Base-by-base conservation (phyloP, 225 moss, liverwort and hornwort species). In the Anthoceros angustus region DNA sequence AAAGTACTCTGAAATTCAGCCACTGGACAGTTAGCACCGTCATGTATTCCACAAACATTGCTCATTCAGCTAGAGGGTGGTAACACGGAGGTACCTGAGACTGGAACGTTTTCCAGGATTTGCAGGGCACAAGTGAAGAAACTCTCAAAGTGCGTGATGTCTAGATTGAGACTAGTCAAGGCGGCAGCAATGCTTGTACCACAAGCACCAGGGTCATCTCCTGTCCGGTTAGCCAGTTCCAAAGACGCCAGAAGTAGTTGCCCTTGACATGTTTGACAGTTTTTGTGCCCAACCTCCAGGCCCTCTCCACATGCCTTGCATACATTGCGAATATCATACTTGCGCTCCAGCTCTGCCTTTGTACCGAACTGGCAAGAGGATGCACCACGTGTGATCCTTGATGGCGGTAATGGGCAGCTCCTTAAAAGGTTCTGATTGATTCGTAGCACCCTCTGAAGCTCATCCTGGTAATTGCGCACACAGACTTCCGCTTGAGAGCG, bases 91-190 rank as follows among this genome's bases (percentile, higher is more conserved):
- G 23, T 55, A 55, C 55, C n/a, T 15, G 55, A 55, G 8, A 55
- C 55, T 55, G 55, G 55, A 8, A 55, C 55, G 14, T 55, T 55
- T 55, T 55, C 55, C 55, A 55, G 55, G n/a, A 55, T 55, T 55
- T 55, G 55, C 8, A 55, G 23, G 7, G 23, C 55, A 55, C 55
- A 55, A 9, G 55, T 55, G 14, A 55, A 55, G 55, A 55, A 55
- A 55, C 55, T 23, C 55, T 55, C 16, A 4, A 55, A 55, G 55
- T 55, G 55, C n/a, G 14, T 12, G 55, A 55, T 18, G 55, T 55
- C 55, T 20, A 23, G 55, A 55, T 55, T 23, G 7, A 55, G 8
- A 23, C 55, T 55, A 18, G 55, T 55, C 55, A 55, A 20, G 23
- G 55, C 55, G 23, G 23, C 23, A 3, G 55, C 55, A 23, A 55